These are phyloP conservation scores for Lasiosphaeria ovina DNA, from an alignment of 495 filamentous ascomycete species.

Conservation along the genomic window DNA sequence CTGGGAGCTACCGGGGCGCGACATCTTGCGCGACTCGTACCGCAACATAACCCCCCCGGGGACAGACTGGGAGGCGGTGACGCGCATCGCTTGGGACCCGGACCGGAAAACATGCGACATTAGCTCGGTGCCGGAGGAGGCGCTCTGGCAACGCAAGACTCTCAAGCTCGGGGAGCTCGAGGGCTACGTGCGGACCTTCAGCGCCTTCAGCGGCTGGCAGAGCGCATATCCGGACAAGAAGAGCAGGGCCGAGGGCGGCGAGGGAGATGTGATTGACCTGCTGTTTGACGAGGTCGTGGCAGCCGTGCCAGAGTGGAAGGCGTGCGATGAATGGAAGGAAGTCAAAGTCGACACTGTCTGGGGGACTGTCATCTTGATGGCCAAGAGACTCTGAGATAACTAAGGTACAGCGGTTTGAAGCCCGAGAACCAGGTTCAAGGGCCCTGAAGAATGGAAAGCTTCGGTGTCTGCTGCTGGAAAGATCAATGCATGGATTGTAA, in stretches of 20 bases:
- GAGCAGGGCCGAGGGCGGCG: slow-evolving; percentile 46
- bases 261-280: slow-evolving; percentile 54
- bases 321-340: slow-evolving; percentile 48
- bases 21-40: slow-evolving; percentile 48
- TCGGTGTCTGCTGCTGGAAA: no score
- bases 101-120: slow-evolving; percentile 23
- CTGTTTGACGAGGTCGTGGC: slow-evolving; percentile 54
- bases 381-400: slow-evolving; percentile 37
- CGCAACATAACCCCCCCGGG: slow-evolving; percentile 48
- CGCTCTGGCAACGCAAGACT: slow-evolving; percentile 49
- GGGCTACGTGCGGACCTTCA: slow-evolving; percentile 57
- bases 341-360: slow-evolving; percentile 51
- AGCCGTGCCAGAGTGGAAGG: slow-evolving; percentile 49
- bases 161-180: slow-evolving; percentile 55
- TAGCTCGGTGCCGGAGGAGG: slow-evolving; percentile 42
- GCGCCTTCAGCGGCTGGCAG: slow-evolving; percentile 55
- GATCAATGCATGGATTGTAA: no score
- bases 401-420: not conserved
- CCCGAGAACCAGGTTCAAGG: no score
- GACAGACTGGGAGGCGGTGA: slow-evolving; percentile 49
- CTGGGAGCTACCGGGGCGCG: slow-evolving; percentile 61
- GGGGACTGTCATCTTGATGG: slow-evolving; percentile 56
- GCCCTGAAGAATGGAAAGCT: no score
- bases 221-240: slow-evolving; percentile 44
- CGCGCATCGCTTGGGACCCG: slow-evolving; percentile 58